Base-by-base conservation (phyloP, 352 stramenopile species). In the Pythium plurisporium region DNA sequence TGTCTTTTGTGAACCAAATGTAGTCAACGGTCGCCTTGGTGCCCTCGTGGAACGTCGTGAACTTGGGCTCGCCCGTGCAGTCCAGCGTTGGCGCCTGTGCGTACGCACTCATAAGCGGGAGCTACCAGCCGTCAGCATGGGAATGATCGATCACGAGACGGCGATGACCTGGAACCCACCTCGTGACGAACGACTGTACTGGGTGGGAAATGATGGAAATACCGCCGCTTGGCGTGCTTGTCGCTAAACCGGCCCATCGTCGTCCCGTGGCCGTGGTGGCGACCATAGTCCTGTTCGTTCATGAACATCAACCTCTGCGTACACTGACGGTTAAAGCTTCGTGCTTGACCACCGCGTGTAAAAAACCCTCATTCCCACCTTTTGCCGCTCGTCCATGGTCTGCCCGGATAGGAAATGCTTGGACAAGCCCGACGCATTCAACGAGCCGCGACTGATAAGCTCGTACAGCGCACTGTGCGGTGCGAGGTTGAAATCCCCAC, bases 21-120 rank as follows among this genome's bases (percentile, higher is more conserved):
- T 89, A 89, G 70, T 89, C 79, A 27, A 89, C 79, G 5, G 79
- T 67, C 23, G 52, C 62, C 40, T 87, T 87, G 34, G 70, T 75
- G 33, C 67, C 63, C 15, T 64, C 73, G 55, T 89, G 79, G 59
- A 86, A 87, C 27, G 76, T 86, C 51, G 79, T 89, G 45, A 84
- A 87, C 66, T 86, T 85, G 14, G 79, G 79, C 43, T 89, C 79
- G 17, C 79, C 79, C 5, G 76, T 89, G 51, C 67, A 74, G 4
- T 40, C 23, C 9, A 65, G 42, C 36, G 75, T 74, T 3, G 79
- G 79, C 11, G 44, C 54, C 42, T 89, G 79, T 6, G 76, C 79
- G 40, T 89, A 89, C 27, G 79, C 79, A 53, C 79, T 89, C 30
- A 63, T 45, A n/a, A 89, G 58, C 4, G 67, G 61, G 33, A 89